A percentile compares a stretch with the other conserved stretches of the same genome.
phyloP scores from a whole-genome alignment of 306 rosid genomes.

The Acacia confusa region DNA sequence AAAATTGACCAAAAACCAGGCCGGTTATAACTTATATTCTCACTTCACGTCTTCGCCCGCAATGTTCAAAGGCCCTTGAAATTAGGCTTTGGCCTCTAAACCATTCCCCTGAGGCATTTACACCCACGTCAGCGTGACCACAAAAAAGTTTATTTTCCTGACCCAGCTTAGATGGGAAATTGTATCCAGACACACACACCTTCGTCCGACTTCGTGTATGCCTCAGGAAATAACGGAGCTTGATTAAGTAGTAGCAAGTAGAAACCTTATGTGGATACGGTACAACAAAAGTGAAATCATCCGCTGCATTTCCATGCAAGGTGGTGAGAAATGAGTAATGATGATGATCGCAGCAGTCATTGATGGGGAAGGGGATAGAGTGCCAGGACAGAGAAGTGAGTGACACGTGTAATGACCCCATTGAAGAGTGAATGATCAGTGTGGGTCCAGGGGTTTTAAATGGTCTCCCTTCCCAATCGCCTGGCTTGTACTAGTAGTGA shows the following conservation, averaged over 20 bases:
- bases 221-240: neutral
- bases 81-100: slow-evolving; percentile 40
- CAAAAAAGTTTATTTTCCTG: neutral
- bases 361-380: slow-evolving; percentile 22
- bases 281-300: slow-evolving; percentile 5
- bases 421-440: slow-evolving; percentile 27
- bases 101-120: neutral
- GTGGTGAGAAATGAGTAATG: neutral
- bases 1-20: slow-evolving; percentile 36
- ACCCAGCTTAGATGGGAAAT: neutral
- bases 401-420: slow-evolving; percentile 45
- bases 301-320: slow-evolving; percentile 36
- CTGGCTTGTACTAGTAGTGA: slow-evolving; percentile 11
- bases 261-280: slow-evolving; percentile 1
- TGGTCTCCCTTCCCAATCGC: slow-evolving; percentile 3
- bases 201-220: neutral
- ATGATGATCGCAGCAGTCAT: slow-evolving; percentile 34
- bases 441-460: neutral
- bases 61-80: slow-evolving; percentile 36
- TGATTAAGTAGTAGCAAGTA: neutral
- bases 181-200: neutral
- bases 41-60: slow-evolving; percentile 18
- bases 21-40: slow-evolving; percentile 20
- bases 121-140: slow-evolving; percentile 7
- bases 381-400: neutral